Conservation (phyloP, 805 yeast genomes). For the Kodamaea neixiangensis region DNA sequence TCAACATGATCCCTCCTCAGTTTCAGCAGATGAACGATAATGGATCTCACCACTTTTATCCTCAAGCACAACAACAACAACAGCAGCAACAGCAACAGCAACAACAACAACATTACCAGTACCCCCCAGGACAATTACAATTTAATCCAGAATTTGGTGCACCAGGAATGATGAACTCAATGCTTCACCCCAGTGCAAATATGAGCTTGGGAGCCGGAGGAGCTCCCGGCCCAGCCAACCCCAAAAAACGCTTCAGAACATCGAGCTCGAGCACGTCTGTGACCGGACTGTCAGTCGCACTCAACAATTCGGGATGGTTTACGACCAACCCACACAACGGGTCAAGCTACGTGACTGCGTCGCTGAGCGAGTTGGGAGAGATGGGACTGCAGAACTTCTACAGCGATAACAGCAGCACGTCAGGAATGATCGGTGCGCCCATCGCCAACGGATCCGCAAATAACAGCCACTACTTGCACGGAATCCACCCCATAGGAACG, state of each 20-base stretch:
- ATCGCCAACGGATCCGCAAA: neutral
- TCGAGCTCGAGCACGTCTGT: conserved; percentile 10
- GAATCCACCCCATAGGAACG: conserved; percentile 6
- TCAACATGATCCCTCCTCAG: conserved; percentile 6
- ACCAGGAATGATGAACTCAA: neutral
- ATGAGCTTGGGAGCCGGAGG: neutral
- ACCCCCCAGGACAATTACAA: conserved; percentile 5
- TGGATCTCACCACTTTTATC: conserved; percentile 2
- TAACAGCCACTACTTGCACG: conserved; percentile 2
- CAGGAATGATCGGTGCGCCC: neutral
- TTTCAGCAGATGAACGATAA: conserved; percentile 5
- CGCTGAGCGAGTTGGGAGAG: conserved; percentile 6
- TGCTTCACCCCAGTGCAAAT: neutral
- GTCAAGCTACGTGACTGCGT: conserved; percentile 7
- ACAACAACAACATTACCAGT: conserved; percentile 3
- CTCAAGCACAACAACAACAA: neutral
- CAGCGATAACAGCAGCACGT: neutral
- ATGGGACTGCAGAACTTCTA: conserved; percentile 3
- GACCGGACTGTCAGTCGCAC: neutral
- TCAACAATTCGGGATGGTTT: conserved; percentile 3
- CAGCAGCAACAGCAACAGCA: neutral
- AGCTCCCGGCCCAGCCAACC: neutral
- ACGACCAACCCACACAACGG: neutral
- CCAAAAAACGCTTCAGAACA: conserved; percentile 14
- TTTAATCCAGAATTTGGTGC: conserved; percentile 1